phyloP scores from a whole-genome alignment of 176 grass and related monocot species.

The Ensete ventricosum region DNA sequence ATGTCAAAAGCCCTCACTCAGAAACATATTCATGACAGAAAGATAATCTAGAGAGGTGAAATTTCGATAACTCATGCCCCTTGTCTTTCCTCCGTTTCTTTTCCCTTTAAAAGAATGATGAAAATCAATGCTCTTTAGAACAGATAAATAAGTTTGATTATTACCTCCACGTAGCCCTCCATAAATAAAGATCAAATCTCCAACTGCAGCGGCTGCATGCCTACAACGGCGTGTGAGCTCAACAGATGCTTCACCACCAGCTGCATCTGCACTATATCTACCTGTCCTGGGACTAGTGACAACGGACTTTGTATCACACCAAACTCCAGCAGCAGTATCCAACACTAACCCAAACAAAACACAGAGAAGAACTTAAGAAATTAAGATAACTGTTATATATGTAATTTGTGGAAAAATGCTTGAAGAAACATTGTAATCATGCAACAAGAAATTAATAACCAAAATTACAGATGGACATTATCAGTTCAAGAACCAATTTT shows the following conservation, averaged over 20 bases:
- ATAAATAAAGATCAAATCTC: constrained; percentile 95
- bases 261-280: constrained; percentile 83
- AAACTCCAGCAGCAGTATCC: constrained; percentile 96
- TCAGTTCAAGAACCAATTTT: not conserved
- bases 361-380: not conserved
- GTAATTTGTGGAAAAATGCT: no score
- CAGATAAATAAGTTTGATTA: constrained; percentile 10
- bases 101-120: no score
- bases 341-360: constrained; percentile 53
- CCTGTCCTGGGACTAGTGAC: constrained; percentile 89
- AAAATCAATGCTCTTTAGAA: not conserved
- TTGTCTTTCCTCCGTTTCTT: no score
- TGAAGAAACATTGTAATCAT: not conserved
- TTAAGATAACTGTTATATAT: no score
- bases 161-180: constrained; percentile 97
- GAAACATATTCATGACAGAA: not conserved
- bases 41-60: no score
- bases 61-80: no score
- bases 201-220: constrained; percentile 97
- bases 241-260: constrained; percentile 73
- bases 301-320: constrained; percentile 95
- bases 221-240: constrained; percentile 80
- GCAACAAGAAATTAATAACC: not conserved
- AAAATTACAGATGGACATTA: not conserved
- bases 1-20: no score